Percentiles rank a stretch among this genome's conserved stretches.
Conservation (phyloP, 768 basidiomycete species). For the Lentinus tigrinus region DNA sequence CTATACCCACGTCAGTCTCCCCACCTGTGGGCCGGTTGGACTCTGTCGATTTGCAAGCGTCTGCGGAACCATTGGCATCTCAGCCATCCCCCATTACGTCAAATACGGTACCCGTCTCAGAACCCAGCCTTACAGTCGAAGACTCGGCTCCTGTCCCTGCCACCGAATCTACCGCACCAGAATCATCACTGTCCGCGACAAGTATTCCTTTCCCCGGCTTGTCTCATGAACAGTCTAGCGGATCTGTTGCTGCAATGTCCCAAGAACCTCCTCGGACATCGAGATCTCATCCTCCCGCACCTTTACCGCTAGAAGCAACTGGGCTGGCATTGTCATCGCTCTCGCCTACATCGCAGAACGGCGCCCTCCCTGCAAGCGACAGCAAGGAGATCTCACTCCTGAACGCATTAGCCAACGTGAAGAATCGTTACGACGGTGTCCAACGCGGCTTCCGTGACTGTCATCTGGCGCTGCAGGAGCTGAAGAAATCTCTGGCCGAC, state of each 20-base stretch:
- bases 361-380: neutral
- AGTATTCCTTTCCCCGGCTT: neutral
- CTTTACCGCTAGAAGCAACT: constrained; percentile 3
- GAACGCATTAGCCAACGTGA: constrained; percentile 41
- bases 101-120: too few species aligned
- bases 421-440: constrained; percentile 57
- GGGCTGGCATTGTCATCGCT: constrained; percentile 5
- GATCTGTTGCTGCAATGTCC: neutral
- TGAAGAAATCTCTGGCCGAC: constrained; percentile 39
- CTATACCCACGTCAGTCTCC: neutral
- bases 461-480: constrained; percentile 59
- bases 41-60: neutral
- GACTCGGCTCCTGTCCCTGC: too few species aligned
- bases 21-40: neutral
- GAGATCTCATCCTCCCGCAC: constrained; percentile 1
- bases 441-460: constrained; percentile 70
- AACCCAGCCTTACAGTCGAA: too few species aligned
- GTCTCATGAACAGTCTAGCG: neutral
- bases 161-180: too few species aligned
- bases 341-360: neutral
- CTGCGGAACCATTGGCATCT: neutral
- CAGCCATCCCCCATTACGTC: neutral
- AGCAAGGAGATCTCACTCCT: constrained; percentile 26
- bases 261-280: neutral
- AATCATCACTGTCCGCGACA: too few species aligned